These are phyloP conservation scores for Chimonanthus salicifolius DNA, from an alignment of 164 flowering plant species.

Conservation along the genomic window DNA sequence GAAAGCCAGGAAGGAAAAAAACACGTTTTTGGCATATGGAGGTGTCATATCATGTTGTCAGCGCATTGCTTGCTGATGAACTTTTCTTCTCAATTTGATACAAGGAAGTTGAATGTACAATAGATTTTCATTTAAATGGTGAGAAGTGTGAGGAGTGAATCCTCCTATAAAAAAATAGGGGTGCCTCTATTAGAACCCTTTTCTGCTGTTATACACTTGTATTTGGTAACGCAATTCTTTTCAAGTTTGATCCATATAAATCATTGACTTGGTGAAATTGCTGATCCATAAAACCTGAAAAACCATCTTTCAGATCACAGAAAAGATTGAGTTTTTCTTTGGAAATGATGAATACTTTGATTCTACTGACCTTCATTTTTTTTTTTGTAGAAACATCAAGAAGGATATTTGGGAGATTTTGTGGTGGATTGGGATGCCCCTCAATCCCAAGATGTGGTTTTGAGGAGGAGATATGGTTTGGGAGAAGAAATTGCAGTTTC, in stretches of 20 bases:
- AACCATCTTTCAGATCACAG: background rate
- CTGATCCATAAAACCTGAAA: background rate
- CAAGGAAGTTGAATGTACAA: background rate
- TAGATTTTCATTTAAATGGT: background rate
- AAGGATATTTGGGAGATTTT: slow-evolving; percentile 51
- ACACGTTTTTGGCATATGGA: too few relatives aligned
- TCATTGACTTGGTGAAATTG: background rate
- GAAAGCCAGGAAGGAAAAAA: too few relatives aligned
- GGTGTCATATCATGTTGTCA: too few relatives aligned
- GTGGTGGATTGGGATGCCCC: slow-evolving; percentile 52
- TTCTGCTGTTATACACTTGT: background rate
- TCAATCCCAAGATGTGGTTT: slow-evolving; percentile 54
- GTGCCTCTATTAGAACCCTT: background rate
- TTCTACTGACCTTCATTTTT: background rate
- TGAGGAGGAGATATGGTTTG: slow-evolving; percentile 46
- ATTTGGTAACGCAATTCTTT: background rate
- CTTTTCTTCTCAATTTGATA: background rate
- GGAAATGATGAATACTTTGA: background rate
- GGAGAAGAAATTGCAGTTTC: slow-evolving; percentile 82
- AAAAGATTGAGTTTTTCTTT: background rate
- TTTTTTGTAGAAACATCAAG: slow-evolving; percentile 21
- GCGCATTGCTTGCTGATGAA: background rate
- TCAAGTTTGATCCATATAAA: background rate
- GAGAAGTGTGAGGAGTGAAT: background rate
- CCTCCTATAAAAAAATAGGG: background rate